Base-by-base conservation (phyloP, 2,329 filamentous ascomycete genomes). In the Phoma herbarum region DNA sequence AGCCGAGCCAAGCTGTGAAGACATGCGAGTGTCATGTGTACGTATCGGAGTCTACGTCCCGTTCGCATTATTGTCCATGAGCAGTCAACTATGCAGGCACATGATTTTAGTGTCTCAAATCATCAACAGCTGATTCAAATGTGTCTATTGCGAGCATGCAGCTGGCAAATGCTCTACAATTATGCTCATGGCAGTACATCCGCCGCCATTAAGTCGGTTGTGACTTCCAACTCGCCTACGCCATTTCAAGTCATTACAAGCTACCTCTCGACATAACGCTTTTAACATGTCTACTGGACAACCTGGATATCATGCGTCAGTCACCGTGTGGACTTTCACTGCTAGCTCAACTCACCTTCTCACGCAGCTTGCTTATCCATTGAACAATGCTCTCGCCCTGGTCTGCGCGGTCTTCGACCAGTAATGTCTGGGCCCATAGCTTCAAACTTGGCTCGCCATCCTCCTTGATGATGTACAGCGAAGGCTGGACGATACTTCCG, bases 401-500 rank as follows among this genome's bases (percentile, higher is more conserved):
- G 76, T 99, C 95, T 54, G 94, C 92, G 66, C 94, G 85, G 79
- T 99, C 95, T 79, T 99, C 95, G 45, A 99, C 90, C 70, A 99
- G 82, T 78, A 98, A 83, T 42, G 95, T 97, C 83, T 97, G 94
- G 43, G 95, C 95, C 95, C 95, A 99, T 63, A 98, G 82, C 80
- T 96, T 93, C 76, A 99, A 82, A 71, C 91, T 94, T 29, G 95
- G 95, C 80, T 99, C 95, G 51, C 95, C 95, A 73, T 98, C 95
- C 78, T 98, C 94, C 70, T 93, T 88, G 61, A 98, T 90, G 69
- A 98, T 85, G 76, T 98, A 99, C 1, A 99, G 82, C 72, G 96
- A 92, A 47, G 95, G 95, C 61, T 96, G 87, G n/a, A 89, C 86
- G 65, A 98, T 96, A 78, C 92, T 96, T 63, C 95, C 95, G 16